Conservation (phyloP, 1,284 basidiomycete genomes). For the Papiliotrema nemorosa region DNA sequence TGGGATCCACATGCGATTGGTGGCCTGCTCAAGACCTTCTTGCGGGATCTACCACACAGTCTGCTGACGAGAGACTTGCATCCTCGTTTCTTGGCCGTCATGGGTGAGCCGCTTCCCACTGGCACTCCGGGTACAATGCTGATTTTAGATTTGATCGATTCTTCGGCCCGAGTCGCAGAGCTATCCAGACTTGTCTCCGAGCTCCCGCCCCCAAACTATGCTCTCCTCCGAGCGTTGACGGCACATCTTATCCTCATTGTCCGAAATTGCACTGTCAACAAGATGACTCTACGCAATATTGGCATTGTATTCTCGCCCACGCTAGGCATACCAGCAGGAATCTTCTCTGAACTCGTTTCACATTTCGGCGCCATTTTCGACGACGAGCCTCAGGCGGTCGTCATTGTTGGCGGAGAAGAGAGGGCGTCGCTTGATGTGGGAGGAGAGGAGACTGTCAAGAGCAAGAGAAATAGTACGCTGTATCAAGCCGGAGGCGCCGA, state of each 20-base stretch:
- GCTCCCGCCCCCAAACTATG: constrained; percentile 89
- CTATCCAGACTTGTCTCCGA: constrained; percentile 79
- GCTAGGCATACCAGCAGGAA: constrained; percentile 87
- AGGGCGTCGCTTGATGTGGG: constrained; percentile 6
- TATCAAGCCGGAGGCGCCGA: constrained; percentile 47
- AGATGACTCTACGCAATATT: constrained; percentile 98
- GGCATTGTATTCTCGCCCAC: constrained; percentile 97
- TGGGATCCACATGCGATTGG: constrained; percentile 95
- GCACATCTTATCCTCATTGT: constrained; percentile 96
- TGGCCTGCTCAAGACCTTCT: constrained; percentile 82
- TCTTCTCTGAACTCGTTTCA: constrained; percentile 86
- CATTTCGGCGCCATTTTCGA: constrained; percentile 89
- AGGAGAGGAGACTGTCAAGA: constrained; percentile 36
- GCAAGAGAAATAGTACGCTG: constrained; percentile 46
- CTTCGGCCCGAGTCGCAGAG: constrained; percentile 81
- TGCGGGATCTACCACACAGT: constrained; percentile 84
- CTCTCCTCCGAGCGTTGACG: constrained; percentile 83
- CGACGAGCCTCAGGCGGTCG: constrained; percentile 49
- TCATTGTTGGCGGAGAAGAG: constrained; percentile 20
- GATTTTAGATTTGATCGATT: constrained; percentile 72
- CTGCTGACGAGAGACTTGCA: constrained; percentile 89
- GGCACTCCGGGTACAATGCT: constrained; percentile 2
- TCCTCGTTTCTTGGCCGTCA: constrained; percentile 79
- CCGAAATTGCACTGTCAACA: constrained; percentile 83
- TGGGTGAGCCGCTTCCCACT: constrained; percentile 60